Base-by-base conservation (phyloP, 768 basidiomycete genomes). In the Lentinula lateritia region DNA sequence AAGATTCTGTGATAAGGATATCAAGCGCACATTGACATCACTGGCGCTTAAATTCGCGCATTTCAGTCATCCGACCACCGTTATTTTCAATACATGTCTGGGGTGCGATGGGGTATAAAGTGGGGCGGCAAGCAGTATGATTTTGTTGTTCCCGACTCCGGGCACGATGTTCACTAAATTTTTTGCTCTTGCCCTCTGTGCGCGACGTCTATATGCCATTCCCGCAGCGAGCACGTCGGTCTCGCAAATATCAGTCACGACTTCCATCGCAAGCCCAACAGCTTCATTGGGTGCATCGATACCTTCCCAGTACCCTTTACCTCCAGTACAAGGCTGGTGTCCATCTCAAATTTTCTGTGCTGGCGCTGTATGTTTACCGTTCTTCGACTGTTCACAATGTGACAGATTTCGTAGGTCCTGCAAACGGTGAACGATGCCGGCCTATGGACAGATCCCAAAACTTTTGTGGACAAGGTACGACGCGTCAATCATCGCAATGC, bases 371-470 rank as follows among this genome's bases (percentile, higher is more conserved):
- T 62, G 87, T 78, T 1, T 23, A 23, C 3, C 43, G 59, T 43
- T 62, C 53, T 61, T 50, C 62, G 56, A 16, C 41, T 61, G 2
- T 46, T 62, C 60, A 20, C 52, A 28, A 41, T 52, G 28, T 58
- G 63, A 66, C 36, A 60, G 63, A 60, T 58, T 60, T 52, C 28
- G 66, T 58, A 93, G 91, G 68, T 93, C 8, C 77, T 97, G 28
- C 93, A 96, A 82, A 89, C 91, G 0, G 86, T 95, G 63, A 89
- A 93, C 70, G 66, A 96, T 63, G 92, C 93, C 0, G 71, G 80
- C 45, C 74, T 90, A 32, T 97, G 81, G 69, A 70, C 80, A 0
- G 95, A 97, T 72, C 85, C 87, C 50, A 96, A 97, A 75, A 95
- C 92, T 0, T 87, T 96, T 71, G 90, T 90, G 7, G 95, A 96